These are phyloP conservation scores for Lepiota venenata DNA, from an alignment of 768 basidiomycete species.

Conservation along the genomic window DNA sequence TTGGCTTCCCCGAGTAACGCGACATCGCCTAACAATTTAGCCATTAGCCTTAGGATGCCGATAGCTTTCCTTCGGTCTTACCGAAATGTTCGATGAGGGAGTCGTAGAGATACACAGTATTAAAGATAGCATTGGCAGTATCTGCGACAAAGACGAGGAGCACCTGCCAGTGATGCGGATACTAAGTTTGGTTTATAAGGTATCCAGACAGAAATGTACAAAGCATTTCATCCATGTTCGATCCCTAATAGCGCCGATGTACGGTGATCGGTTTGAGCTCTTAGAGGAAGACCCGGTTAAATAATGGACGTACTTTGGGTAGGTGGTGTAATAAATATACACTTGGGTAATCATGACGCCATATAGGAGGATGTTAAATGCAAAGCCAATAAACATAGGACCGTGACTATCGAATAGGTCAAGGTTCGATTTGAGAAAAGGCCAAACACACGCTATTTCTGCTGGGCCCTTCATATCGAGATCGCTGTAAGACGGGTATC, in stretches of 20 bases:
- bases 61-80: constrained; percentile 15
- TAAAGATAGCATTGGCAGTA: constrained; percentile 43
- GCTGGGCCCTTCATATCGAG: constrained; percentile 23
- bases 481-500: too few species aligned
- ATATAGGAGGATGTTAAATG: constrained; percentile 43
- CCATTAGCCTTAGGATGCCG: neutral
- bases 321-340: constrained; percentile 42
- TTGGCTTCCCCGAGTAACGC: constrained; percentile 17
- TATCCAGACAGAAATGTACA: constrained; percentile 24
- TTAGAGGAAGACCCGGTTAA: neutral
- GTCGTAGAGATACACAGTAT: constrained; percentile 42
- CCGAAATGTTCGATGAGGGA: constrained; percentile 46
- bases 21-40: constrained; percentile 12
- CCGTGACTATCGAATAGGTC: constrained; percentile 34
- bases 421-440: neutral
- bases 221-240: constrained; percentile 42
- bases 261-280: neutral
- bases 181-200: neutral
- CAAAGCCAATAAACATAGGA: constrained; percentile 48
- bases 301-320: constrained; percentile 22
- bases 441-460: constrained; percentile 30
- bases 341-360: constrained; percentile 49
- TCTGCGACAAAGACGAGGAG: constrained; percentile 43
- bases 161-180: constrained; percentile 29
- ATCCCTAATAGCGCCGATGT: constrained; percentile 29